Evolutionary conservation across 1,284 basidiomycete genomes (phyloP).

Genomic region (Ceratobasidium theobromae): DNA sequence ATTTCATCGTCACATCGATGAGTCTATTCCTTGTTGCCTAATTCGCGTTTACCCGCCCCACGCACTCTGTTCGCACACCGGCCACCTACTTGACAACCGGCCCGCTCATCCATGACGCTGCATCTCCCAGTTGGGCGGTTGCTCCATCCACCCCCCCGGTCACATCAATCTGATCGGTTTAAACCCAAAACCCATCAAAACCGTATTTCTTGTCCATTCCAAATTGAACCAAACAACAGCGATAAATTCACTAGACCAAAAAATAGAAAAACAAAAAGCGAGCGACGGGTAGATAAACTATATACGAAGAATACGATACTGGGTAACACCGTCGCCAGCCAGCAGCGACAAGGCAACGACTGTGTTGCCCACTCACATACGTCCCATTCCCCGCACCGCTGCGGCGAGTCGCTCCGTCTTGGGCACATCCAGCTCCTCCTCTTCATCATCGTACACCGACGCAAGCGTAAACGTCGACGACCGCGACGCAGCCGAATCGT

Average conservation of each 20-base stretch:
- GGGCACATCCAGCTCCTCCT: slow-evolving; percentile 13
- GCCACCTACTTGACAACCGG: too few relatives aligned
- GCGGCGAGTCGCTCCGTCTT: slow-evolving; percentile 15
- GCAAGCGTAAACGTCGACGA: slow-evolving; percentile 22
- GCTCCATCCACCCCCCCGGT: neutral
- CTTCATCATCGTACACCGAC: slow-evolving; percentile 16
- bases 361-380: neutral
- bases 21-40: too few relatives aligned
- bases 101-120: too few relatives aligned
- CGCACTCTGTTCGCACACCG: too few relatives aligned
- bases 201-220: neutral
- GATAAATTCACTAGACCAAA: neutral
- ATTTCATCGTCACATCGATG: too few relatives aligned
- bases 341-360: slow-evolving; percentile 3
- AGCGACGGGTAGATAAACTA: neutral
- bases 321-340: slow-evolving; percentile 13
- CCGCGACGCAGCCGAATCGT: slow-evolving; percentile 11
- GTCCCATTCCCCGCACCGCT: slow-evolving; percentile 16
- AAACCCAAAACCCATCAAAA: slow-evolving; percentile 26
- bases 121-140: neutral
- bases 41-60: too few relatives aligned
- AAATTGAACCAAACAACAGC: neutral
- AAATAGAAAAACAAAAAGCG: neutral
- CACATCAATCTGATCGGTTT: slow-evolving; percentile 11
- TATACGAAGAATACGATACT: slow-evolving; percentile 4